phyloP scores from a whole-genome alignment of 129 eudicot genomes.

The Artemisia annua region DNA sequence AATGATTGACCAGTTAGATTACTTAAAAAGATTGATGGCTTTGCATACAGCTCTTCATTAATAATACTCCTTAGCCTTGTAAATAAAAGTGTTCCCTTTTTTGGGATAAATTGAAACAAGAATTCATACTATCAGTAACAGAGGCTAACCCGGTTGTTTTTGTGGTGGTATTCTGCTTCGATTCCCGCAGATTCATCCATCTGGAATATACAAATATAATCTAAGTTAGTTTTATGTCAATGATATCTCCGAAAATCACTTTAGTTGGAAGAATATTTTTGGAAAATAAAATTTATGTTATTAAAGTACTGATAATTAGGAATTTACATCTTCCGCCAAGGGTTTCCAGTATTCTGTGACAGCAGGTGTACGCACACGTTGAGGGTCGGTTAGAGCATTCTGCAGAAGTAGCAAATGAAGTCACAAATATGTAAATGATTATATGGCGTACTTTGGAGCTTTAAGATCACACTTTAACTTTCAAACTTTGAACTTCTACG shows the following conservation, averaged over 20 bases:
- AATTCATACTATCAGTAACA: conserved; percentile 4
- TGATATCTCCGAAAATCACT: background rate
- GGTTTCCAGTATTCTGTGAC: conserved; percentile 90
- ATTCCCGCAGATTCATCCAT: conserved; percentile 94
- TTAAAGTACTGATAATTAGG: conserved; percentile 2
- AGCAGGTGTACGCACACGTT: conserved; percentile 79
- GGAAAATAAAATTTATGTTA: background rate
- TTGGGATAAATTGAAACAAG: background rate
- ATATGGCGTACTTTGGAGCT: too few relatives aligned
- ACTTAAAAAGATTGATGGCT: background rate
- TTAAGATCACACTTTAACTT: too few relatives aligned
- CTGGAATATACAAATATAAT: conserved; percentile 38
- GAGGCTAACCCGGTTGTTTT: conserved; percentile 74
- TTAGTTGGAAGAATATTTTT: background rate
- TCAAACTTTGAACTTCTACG: background rate
- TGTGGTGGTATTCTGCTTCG: conserved; percentile 97
- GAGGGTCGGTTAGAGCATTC: conserved; percentile 92
- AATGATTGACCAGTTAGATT: background rate
- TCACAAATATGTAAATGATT: too few relatives aligned
- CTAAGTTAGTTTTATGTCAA: conserved; percentile 7
- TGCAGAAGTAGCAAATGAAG: conserved; percentile 35
- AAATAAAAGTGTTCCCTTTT: background rate
- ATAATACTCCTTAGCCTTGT: background rate
- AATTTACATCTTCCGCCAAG: conserved; percentile 85
- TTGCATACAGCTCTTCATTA: background rate